These are phyloP conservation scores for Ceratopteris richardii DNA, from an alignment of 75 land plant genomes.

Conservation along the genomic window DNA sequence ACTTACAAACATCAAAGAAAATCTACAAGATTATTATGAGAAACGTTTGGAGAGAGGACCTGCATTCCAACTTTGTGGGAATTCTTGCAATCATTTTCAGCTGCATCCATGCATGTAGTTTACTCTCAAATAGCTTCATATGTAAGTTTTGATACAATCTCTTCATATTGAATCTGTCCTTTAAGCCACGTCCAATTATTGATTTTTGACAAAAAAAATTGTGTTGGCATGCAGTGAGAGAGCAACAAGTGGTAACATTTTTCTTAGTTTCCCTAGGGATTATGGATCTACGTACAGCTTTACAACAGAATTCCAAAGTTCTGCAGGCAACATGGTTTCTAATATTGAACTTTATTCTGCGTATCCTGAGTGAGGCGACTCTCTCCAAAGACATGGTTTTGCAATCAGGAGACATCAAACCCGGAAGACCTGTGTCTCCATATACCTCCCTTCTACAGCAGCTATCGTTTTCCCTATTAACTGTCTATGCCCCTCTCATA, in stretches of 20 bases:
- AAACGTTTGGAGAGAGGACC: neutral
- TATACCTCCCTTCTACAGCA: too few species aligned
- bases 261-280: conserved; percentile 24
- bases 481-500: neutral
- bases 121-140: conserved; percentile 91
- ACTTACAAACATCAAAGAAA: neutral
- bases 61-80: conserved; percentile 7
- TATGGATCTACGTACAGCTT: conserved; percentile 17
- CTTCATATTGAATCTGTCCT: neutral
- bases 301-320: conserved; percentile 20
- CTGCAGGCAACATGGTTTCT: conserved; percentile 56
- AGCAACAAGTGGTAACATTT: conserved; percentile 29
- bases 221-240: conserved; percentile 17
- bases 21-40: neutral
- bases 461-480: neutral
- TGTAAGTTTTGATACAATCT: conserved; percentile 41
- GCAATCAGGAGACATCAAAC: conserved; percentile 6
- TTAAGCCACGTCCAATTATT: too few species aligned
- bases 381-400: conserved; percentile 47
- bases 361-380: conserved; percentile 31
- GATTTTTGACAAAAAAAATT: too few species aligned
- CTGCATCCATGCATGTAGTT: conserved; percentile 62
- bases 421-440: too few species aligned
- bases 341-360: conserved; percentile 32
- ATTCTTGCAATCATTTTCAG: conserved; percentile 33